These are phyloP conservation scores for Alisma plantagoaquatica DNA, from an alignment of 106 monocot species.

Conservation along the genomic window DNA sequence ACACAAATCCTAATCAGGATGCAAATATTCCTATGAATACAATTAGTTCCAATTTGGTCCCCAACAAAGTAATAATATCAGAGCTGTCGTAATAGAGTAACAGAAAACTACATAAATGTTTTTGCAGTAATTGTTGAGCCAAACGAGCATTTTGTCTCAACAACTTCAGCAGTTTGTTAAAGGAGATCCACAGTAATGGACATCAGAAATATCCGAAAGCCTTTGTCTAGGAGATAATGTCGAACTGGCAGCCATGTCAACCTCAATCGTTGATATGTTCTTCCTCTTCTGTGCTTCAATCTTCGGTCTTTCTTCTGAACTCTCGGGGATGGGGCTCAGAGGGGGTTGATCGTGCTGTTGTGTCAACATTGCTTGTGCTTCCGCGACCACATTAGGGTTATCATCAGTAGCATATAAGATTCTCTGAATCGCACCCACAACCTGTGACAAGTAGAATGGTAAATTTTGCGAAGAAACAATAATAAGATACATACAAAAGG, in stretches of 20 bases:
- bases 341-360: conserved; percentile 25
- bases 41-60: no score
- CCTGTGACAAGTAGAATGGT: no score
- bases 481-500: no score
- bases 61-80: no score
- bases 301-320: conserved; percentile 48
- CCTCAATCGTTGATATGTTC: conserved; percentile 50
- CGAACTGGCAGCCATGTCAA: conserved; percentile 39
- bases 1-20: no score
- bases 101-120: no score
- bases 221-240: conserved; percentile 57
- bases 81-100: no score
- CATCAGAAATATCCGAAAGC: conserved; percentile 77
- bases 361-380: conserved; percentile 46
- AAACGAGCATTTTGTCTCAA: background rate
- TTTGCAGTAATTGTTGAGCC: background rate
- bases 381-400: conserved; percentile 28
- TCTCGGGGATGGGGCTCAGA: conserved; percentile 55
- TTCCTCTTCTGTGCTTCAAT: conserved; percentile 67
- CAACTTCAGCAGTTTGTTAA: conserved; percentile 29
- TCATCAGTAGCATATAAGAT: conserved; percentile 70
- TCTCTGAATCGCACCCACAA: conserved; percentile 53
- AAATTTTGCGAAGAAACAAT: no score
- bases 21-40: no score
- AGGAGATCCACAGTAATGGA: conserved; percentile 37